Conservation (phyloP, 2,329 filamentous ascomycete species). For the Xylariaceae sp. region DNA sequence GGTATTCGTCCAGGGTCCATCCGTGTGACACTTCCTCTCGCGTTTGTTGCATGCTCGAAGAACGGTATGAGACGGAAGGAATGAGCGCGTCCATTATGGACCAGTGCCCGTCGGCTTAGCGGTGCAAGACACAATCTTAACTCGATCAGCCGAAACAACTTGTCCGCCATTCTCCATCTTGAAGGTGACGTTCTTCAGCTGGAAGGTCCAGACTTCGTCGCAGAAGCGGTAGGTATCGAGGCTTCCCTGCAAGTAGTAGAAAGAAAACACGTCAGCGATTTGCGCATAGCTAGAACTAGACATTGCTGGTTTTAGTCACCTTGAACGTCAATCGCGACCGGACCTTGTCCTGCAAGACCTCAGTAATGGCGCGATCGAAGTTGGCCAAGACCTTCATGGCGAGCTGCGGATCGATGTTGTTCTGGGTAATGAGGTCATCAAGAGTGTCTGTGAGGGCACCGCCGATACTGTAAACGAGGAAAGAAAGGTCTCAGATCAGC, state of each 20-base stretch:
- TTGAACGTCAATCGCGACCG: conserved; percentile 93
- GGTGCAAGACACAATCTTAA: conserved; percentile 99
- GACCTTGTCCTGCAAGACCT: conserved; percentile 90
- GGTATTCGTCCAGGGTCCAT: no score
- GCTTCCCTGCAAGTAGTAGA: conserved; percentile 70
- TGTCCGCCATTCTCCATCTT: conserved; percentile 86
- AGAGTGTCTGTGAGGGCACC: conserved; percentile 94
- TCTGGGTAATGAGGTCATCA: conserved; percentile 92
- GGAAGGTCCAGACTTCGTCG: conserved; percentile 99
- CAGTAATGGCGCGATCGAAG: conserved; percentile 92
- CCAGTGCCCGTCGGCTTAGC: conserved; percentile 65
- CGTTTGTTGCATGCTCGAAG: no score
- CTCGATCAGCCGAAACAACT: conserved; percentile 81
- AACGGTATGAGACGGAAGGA: not conserved
- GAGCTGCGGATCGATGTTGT: conserved; percentile 95
- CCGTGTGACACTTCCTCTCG: no score
- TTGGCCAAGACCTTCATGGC: conserved; percentile 98
- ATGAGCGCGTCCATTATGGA: conserved; percentile 23
- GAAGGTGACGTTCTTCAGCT: conserved; percentile 98
- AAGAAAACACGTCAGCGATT: not conserved
- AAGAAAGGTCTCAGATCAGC: conserved; percentile 31
- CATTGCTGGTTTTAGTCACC: conserved; percentile 58
- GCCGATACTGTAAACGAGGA: conserved; percentile 73
- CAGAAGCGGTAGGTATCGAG: conserved; percentile 99
- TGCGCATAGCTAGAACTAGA: no score